Base-by-base conservation (phyloP, 2,329 filamentous ascomycete species). In the Apiospora arundinis region DNA sequence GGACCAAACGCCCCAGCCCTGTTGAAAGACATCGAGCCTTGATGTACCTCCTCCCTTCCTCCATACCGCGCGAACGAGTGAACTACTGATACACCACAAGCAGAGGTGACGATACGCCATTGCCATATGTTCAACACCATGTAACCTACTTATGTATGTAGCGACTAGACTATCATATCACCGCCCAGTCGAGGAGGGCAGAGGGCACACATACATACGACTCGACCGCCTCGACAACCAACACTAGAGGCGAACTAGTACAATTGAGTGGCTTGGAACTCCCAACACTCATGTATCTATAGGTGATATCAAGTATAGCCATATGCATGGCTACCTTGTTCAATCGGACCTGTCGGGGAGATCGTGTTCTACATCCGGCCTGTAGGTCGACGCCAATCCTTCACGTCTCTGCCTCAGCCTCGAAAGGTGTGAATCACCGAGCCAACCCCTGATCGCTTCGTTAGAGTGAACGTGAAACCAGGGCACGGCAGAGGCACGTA, bases 321-420 rank as follows among this genome's bases (percentile, higher is more conserved):
- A 28, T 40, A 63, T 63, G 56, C 56, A 63, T 63, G 56, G 56
- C 32, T 63, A 63, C 56, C 32, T 63, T 32, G 28, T n/a, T 63
- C 56, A 63, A 63, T 63, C 56, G 56, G 56, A 63, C 56, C 56
- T 63, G 56, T 63, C 56, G 56, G 56, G 56, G 56, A 63, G 56
- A 63, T 63, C 56, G 32, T 63, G 56, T 40, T 63, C 32, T 40
- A 63, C 56, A 63, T 63, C 56, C 56, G 56, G 56, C 8, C 56
- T 63, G 56, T 63, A 63, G 18, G 56, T 63, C 56, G 56, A 23
- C 32, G 56, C 32, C 56, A 63, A 63, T 63, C 56, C 18, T 63
- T 63, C 56, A 40, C 56, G 32, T 40, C 4, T 32, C 37, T 63
- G 32, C 56, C 56, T 63, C 56, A 63, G 56, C 56, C 56, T 40